phyloP scores from a whole-genome alignment of 495 filamentous ascomycete species.

The Aspergillus bertholletiae region DNA sequence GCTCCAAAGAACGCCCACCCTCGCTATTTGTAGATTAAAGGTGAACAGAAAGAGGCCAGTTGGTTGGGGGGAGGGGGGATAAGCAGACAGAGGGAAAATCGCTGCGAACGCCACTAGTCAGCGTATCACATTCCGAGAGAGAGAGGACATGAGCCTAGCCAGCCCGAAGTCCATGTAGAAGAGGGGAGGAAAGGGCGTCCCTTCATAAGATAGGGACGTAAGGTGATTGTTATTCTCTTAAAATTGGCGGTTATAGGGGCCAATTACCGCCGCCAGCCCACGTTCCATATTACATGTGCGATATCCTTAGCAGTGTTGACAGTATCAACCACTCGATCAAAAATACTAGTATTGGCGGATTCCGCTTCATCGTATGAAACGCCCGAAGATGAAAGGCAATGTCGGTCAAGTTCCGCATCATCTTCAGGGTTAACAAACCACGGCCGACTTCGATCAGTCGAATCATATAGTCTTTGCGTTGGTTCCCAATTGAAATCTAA shows the following conservation, averaged over 20 bases:
- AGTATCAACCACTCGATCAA: conserved; percentile 84
- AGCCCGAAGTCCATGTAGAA: too few relatives aligned
- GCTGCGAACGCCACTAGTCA: neutral
- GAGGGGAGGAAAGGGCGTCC: too few relatives aligned
- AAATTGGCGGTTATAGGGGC: too few relatives aligned
- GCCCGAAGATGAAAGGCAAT: conserved; percentile 70
- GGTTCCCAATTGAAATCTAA: conserved; percentile 49
- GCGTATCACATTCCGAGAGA: neutral
- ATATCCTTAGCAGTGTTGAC: conserved; percentile 97
- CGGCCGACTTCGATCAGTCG: conserved; percentile 20
- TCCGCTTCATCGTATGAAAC: conserved; percentile 78
- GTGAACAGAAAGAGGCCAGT: neutral
- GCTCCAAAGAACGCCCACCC: neutral
- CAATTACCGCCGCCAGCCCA: conserved; percentile 81
- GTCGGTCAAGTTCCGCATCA: conserved; percentile 35
- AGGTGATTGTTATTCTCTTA: too few relatives aligned
- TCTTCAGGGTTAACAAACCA: conserved; percentile 39
- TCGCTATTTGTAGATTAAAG: too few relatives aligned
- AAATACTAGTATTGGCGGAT: conserved; percentile 53
- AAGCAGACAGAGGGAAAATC: neutral
- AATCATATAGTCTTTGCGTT: conserved; percentile 13
- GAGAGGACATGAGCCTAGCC: too few relatives aligned
- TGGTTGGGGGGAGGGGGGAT: neutral
- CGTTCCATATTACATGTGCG: conserved; percentile 96
- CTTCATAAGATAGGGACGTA: too few relatives aligned